Conservation (phyloP, 345 rosid genomes). For the Brassica napus region DNA sequence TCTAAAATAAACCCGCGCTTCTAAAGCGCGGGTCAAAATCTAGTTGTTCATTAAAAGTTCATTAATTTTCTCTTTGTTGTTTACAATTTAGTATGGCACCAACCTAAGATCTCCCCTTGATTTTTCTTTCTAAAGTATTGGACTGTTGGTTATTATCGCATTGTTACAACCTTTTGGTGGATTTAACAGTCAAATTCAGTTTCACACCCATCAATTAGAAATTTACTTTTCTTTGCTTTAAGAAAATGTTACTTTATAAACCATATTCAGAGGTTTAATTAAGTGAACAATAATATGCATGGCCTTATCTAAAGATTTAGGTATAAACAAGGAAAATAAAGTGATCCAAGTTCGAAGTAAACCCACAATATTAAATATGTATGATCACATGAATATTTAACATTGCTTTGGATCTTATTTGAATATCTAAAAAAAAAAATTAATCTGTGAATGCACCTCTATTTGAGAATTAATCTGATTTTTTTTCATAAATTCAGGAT, state of each 20-base stretch:
- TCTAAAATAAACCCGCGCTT: too few species aligned
- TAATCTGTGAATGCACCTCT: too few species aligned
- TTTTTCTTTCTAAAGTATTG: constrained; percentile 8
- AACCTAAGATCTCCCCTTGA: constrained; percentile 23
- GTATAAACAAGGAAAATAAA: background rate
- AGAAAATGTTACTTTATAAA: background rate
- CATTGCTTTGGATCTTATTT: too few species aligned
- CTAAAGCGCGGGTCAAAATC: too few species aligned
- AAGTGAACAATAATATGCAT: too few species aligned
- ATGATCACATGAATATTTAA: too few species aligned
- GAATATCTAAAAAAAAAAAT: too few species aligned
- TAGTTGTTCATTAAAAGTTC: background rate
- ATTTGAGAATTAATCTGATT: too few species aligned
- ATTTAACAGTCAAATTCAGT: background rate
- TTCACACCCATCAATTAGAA: background rate
- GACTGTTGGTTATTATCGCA: constrained; percentile 11
- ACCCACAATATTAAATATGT: too few species aligned
- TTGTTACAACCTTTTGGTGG: background rate
- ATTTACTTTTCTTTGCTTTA: background rate
- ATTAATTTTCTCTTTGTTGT: background rate
- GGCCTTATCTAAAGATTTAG: background rate
- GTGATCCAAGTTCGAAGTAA: too few species aligned
- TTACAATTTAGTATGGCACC: constrained; percentile 11
- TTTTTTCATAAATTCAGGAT: too few species aligned
- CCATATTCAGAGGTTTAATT: background rate